These are phyloP conservation scores for Alternaria atra DNA, from an alignment of 2,329 filamentous ascomycete genomes.

Conservation along the genomic window DNA sequence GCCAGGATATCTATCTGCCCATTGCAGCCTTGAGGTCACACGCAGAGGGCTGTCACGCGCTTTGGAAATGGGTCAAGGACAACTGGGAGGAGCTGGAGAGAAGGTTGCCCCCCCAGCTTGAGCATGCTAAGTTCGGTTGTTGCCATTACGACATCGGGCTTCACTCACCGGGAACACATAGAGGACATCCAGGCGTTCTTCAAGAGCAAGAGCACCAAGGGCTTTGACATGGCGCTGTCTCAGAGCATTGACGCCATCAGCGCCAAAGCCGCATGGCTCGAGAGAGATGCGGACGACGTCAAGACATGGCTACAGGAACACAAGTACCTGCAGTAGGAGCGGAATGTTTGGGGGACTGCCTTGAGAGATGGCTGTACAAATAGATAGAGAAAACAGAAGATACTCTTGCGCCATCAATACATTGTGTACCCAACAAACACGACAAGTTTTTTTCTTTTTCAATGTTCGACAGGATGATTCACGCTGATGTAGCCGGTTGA, in stretches of 20 bases:
- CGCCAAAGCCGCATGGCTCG: slow-evolving; percentile 84
- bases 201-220: slow-evolving; percentile 79
- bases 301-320: slow-evolving; percentile 73
- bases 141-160: slow-evolving; percentile 80
- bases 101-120: slow-evolving; percentile 82
- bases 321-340: slow-evolving; percentile 61
- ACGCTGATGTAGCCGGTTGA: too few relatives aligned
- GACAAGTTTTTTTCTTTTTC: background rate
- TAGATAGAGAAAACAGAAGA: background rate
- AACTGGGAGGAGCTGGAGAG: slow-evolving; percentile 88
- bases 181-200: slow-evolving; percentile 84
- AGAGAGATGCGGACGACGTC: slow-evolving; percentile 81
- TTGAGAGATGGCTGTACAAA: background rate
- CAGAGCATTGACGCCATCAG: slow-evolving; percentile 86
- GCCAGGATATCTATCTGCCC: slow-evolving; percentile 93
- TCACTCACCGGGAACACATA: slow-evolving; percentile 79
- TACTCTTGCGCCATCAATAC: background rate
- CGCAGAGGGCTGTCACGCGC: slow-evolving; percentile 77
- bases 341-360: background rate
- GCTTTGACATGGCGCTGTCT: slow-evolving; percentile 87
- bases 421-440: background rate
- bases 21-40: slow-evolving; percentile 80
- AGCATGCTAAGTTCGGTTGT: slow-evolving; percentile 88
- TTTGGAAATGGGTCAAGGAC: slow-evolving; percentile 83
- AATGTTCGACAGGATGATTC: too few relatives aligned